Base-by-base conservation (phyloP, 2,329 filamentous ascomycete genomes). In the Neurospora crassa region DNA sequence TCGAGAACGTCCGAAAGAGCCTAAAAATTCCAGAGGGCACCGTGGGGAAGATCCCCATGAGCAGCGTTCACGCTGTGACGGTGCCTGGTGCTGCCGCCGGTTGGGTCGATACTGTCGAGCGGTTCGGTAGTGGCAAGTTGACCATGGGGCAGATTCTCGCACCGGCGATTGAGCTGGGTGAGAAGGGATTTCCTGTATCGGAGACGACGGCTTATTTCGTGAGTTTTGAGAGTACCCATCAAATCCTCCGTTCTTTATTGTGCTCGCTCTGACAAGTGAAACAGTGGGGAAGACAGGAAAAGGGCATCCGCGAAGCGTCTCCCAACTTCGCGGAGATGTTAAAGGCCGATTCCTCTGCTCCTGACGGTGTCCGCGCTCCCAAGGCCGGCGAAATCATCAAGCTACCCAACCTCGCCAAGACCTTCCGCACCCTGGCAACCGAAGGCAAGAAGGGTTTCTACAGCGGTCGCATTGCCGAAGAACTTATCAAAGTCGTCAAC, bases 371-470 rank as follows among this genome's bases (percentile, higher is more conserved):
- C 70, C 87, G 94, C 70, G 89, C 91, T 1, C 96, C 96, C 0
- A 84, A 82, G 2, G 85, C 93, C 0, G 96, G 96, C 5, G 96
- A 99, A 78, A 89, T 98, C 74, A 91, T 98, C 86, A 93, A 89
- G 82, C 96, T 97, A 74, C 92, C 92, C 0, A 89, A 88, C 0
- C 84, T 98, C 10, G 94, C 92, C 0, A 86, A 87, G 67, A 97
- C 95, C 0, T 97, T 97, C 82, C 88, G 91, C 70, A 82, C 90
- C 0, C 84, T 99, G 5, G 95, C 90, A 0, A 85, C 89, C 41
- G 86, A 97, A 72, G 94, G 94, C 24, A 97, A 96, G 81, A 89
- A 89, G 76, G 96, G 95, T 0, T 99, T 97, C 83, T 99, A 99
- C 80, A 87, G 89, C 34, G 96, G 96, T 0, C 86, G 90, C 45